Evolutionary conservation across 169 alveolate species (phyloP).

Genomic region (Plasmodium adleri): DNA sequence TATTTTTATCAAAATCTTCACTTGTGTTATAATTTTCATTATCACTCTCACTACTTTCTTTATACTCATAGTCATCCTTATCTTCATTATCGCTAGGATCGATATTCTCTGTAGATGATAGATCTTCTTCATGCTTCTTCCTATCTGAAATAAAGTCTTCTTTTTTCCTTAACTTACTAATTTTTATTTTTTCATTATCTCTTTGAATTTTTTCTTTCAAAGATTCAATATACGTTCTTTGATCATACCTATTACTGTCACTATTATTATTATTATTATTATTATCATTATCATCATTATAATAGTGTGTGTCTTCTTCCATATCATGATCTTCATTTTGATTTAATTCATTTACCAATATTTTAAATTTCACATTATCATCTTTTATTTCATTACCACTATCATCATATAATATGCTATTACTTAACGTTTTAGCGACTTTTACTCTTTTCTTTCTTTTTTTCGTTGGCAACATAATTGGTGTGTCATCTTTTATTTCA

Average conservation of each 20-base stretch:
- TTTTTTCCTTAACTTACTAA: conserved; percentile 28
- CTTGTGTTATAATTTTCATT: conserved; percentile 6
- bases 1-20: conserved; percentile 15
- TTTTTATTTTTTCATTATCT: conserved; percentile 38
- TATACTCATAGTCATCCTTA: conserved; percentile 4
- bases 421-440: conserved; percentile 56
- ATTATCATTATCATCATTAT: conserved; percentile 14
- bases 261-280: too few species aligned
- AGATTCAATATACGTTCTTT: conserved; percentile 34
- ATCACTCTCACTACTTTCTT: neutral
- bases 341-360: conserved; percentile 56
- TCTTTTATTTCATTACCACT: conserved; percentile 67
- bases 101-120: conserved; percentile 6
- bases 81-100: neutral
- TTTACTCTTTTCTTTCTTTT: conserved; percentile 53
- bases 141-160: conserved; percentile 1
- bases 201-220: conserved; percentile 43
- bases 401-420: conserved; percentile 60
- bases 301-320: conserved; percentile 1
- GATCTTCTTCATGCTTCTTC: neutral
- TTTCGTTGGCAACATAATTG: conserved; percentile 50
- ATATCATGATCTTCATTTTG: conserved; percentile 10
- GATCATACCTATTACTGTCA: neutral
- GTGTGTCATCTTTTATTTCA: conserved; percentile 32
- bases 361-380: conserved; percentile 45